Conservation (phyloP, 352 stramenopile genomes). For the Saprolegnia diclina region DNA sequence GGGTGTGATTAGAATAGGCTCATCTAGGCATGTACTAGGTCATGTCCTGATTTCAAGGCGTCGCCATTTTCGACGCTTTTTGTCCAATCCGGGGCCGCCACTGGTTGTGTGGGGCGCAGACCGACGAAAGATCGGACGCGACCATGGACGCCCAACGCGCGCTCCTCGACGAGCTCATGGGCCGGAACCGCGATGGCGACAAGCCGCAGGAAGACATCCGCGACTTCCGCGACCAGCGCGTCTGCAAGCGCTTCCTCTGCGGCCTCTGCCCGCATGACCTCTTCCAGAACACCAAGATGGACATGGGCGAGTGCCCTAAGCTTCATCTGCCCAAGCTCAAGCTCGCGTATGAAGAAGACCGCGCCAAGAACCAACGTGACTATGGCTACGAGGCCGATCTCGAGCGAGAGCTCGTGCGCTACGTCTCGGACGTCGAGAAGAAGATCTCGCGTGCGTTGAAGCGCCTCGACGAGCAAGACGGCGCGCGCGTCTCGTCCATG, state of each 20-base stretch:
- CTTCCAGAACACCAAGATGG: slow-evolving; percentile 88
- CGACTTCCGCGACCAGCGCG: slow-evolving; percentile 61
- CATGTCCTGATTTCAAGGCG: slow-evolving; percentile 1
- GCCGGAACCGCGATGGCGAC: slow-evolving; percentile 86
- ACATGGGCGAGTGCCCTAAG: slow-evolving; percentile 61
- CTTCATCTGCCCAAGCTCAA: slow-evolving; percentile 71
- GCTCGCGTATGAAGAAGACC: slow-evolving; percentile 47
- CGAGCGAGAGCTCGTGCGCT: slow-evolving; percentile 46
- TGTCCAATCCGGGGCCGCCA: slow-evolving; percentile 24
- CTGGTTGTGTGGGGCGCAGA: slow-evolving; percentile 12
- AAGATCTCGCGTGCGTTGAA: slow-evolving; percentile 68
- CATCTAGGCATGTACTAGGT: neutral
- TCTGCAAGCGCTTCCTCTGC: slow-evolving; percentile 80
- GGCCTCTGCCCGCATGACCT: slow-evolving; percentile 82
- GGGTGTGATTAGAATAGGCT: neutral
- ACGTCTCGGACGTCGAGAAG: slow-evolving; percentile 52
- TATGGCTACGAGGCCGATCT: slow-evolving; percentile 71
- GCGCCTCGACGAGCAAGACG: slow-evolving; percentile 62
- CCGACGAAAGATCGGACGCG: neutral
- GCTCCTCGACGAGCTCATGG: slow-evolving; percentile 87
- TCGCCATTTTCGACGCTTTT: slow-evolving; percentile 27
- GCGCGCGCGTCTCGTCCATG: slow-evolving; percentile 39
- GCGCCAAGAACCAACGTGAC: slow-evolving; percentile 28
- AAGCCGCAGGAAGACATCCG: slow-evolving; percentile 65
- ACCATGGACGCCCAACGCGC: slow-evolving; percentile 79